Evolutionary conservation across 495 filamentous ascomycete genomes (phyloP), one percentile per base, ranked within the genome.

Genomic region (Penicillium dipodomyicola): DNA sequence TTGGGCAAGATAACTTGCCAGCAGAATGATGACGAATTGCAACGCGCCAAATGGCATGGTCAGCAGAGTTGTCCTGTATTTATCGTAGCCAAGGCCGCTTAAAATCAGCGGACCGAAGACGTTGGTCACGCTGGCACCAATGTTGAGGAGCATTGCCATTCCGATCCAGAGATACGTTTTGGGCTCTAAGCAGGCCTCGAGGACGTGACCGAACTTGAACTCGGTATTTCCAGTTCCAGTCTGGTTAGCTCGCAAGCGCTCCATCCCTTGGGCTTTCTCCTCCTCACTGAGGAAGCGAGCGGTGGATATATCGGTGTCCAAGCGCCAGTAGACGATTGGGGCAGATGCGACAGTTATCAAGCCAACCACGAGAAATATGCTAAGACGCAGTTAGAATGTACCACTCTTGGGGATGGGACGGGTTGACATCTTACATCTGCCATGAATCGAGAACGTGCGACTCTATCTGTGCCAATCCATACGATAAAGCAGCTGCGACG

Each of bases 101-200:
- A 87, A 57, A 45, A 88, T 86, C 20, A 87, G 67, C 0, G 84
- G 82, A 0, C 83, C 84, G 50, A 85, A 86, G 10, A 74, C 79
- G 55, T 80, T 81, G 43, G 81, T 81, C 10, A 87, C 82, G 39
- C 75, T 75, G 3, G 84, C 83, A 17, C 84, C 84, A 27, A 86
- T 77, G 63, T 85, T 87, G 44, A 84, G 78, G 29, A 83, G 75
- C 17, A 88, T 68, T 14, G 79, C 68, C 69, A 87, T 82, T 22
- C 57, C 69, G 20, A 79, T 58, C 72, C 72, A 80, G 11, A 80
- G 67, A 47, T 76, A 80, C 33, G 75, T 79, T 55, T 81, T 81
- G 15, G 69, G 75, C 40, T 81, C 79, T 0, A 80, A 56, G 0
- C 70, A 58, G 0, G 75, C 76, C 61, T 86, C 78, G 9, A 63